phyloP scores from a whole-genome alignment of 345 rosid species.

The Turritis glabra region DNA sequence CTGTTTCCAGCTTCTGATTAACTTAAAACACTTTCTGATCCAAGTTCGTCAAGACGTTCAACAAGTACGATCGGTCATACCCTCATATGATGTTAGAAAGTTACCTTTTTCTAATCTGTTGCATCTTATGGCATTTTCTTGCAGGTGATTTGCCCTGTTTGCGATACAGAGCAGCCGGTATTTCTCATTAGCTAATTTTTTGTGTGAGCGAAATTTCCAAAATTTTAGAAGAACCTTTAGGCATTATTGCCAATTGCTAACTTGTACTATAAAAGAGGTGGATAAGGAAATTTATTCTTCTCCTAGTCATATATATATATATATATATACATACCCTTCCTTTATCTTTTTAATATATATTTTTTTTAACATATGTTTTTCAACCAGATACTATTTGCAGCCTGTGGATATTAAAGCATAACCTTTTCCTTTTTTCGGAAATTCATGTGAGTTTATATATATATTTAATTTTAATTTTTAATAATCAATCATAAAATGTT shows the following conservation, averaged over 20 bases:
- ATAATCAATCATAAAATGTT: background rate
- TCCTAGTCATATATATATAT: too few species aligned
- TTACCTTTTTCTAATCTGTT: conserved; percentile 12
- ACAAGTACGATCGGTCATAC: conserved; percentile 47
- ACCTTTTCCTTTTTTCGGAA: background rate
- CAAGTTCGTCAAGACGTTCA: conserved; percentile 59
- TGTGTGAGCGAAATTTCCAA: too few species aligned
- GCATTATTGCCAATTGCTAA: too few species aligned
- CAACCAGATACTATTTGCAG: background rate
- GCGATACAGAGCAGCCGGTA: conserved; percentile 97
- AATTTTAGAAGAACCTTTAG: too few species aligned
- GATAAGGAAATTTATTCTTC: too few species aligned
- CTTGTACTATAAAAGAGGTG: too few species aligned
- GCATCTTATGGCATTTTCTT: background rate
- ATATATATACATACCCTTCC: too few species aligned
- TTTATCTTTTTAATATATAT: too few species aligned
- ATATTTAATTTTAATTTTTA: background rate
- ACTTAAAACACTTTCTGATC: too few species aligned
- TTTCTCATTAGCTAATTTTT: too few species aligned
- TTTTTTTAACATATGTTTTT: background rate
- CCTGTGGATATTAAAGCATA: background rate
- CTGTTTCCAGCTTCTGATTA: background rate
- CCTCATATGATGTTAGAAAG: background rate
- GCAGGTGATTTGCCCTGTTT: conserved; percentile 85
- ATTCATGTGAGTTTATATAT: background rate